phyloP scores from a whole-genome alignment of 2,329 filamentous ascomycete species.

The Cytospora schulzeri region DNA sequence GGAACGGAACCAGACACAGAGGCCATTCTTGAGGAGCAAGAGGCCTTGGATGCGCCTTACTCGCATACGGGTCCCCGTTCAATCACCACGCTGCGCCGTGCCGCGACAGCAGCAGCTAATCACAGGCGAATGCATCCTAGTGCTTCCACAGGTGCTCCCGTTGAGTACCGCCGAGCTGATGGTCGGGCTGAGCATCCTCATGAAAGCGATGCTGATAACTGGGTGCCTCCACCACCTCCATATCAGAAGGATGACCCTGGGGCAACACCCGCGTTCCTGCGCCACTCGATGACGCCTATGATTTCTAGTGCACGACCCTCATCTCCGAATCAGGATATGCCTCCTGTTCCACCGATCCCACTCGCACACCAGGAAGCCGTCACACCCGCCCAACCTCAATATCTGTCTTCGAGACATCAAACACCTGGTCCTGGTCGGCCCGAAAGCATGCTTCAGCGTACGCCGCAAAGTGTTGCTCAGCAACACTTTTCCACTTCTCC shows the following conservation, averaged over 20 bases:
- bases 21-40: slow-evolving; percentile 56
- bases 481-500: slow-evolving; percentile 43
- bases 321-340: slow-evolving; percentile 15
- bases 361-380: slow-evolving; percentile 26
- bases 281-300: slow-evolving; percentile 47
- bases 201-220: slow-evolving; percentile 86
- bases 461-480: slow-evolving; percentile 29
- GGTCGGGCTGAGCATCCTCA: slow-evolving; percentile 74
- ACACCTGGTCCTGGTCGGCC: slow-evolving; percentile 22
- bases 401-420: slow-evolving; percentile 15
- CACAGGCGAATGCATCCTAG: slow-evolving; percentile 68
- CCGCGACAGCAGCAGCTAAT: slow-evolving; percentile 74
- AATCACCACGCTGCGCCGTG: slow-evolving; percentile 68
- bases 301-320: slow-evolving; percentile 31
- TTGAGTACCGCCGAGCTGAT: slow-evolving; percentile 69
- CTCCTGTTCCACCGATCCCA: slow-evolving; percentile 33
- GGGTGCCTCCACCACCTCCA: slow-evolving; percentile 82
- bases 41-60: slow-evolving; percentile 71
- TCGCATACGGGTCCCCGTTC: slow-evolving; percentile 73
- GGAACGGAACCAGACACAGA: slow-evolving; percentile 50
- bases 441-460: slow-evolving; percentile 11
- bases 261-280: slow-evolving; percentile 58
- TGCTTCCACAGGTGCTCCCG: slow-evolving; percentile 50
- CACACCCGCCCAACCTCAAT: not conserved
- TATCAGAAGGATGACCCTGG: slow-evolving; percentile 69